Evolutionary conservation across 1,284 basidiomycete genomes (phyloP).

Genomic region (Lentinus polychrous): DNA sequence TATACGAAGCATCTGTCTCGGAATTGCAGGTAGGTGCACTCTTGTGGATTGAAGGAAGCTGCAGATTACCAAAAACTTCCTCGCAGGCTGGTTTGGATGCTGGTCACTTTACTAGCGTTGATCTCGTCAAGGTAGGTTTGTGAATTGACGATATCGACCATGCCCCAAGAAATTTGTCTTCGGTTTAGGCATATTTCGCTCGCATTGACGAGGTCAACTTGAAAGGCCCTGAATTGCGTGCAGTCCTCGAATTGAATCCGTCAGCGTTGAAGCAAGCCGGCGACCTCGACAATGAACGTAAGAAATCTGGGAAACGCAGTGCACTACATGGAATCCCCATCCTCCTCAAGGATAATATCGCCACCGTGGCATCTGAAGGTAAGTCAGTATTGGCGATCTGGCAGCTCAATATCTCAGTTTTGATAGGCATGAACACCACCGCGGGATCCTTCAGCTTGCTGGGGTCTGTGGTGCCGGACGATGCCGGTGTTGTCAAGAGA

Average conservation of each 20-base stretch:
- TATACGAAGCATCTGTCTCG: conserved; percentile 54
- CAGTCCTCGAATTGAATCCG: conserved; percentile 59
- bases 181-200: conserved; percentile 53
- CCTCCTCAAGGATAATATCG: conserved; percentile 56
- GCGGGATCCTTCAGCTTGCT: conserved; percentile 36
- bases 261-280: conserved; percentile 50
- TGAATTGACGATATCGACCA: background rate
- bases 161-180: background rate
- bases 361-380: conserved; percentile 49
- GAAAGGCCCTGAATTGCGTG: conserved; percentile 52
- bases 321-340: conserved; percentile 65
- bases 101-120: conserved; percentile 53
- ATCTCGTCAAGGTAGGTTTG: conserved; percentile 49
- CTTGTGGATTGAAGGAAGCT: background rate
- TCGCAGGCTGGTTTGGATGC: conserved; percentile 25
- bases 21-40: conserved; percentile 48
- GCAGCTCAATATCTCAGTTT: background rate
- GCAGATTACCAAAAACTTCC: background rate
- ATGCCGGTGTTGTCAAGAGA: conserved; percentile 31
- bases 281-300: conserved; percentile 48
- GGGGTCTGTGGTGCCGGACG: conserved; percentile 33
- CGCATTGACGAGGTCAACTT: conserved; percentile 68
- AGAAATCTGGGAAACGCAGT: conserved; percentile 39
- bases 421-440: conserved; percentile 54
- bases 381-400: background rate